Evolutionary conservation across 2,329 filamentous ascomycete genomes (phyloP).

Genomic region (Alternaria ethzedia): DNA sequence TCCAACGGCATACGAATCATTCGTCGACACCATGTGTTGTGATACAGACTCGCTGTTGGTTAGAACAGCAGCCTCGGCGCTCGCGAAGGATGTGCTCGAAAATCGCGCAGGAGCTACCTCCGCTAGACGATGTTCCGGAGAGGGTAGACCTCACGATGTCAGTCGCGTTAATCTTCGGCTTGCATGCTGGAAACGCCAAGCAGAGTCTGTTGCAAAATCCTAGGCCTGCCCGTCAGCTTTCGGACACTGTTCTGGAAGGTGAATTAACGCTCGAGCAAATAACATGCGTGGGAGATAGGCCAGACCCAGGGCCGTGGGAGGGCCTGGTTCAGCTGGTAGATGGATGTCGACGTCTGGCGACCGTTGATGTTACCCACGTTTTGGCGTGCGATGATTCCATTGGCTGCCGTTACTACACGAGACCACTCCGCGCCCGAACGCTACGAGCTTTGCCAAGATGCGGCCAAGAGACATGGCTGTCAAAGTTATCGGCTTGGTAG

Average conservation of each 20-base stretch:
- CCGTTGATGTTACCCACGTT: not conserved
- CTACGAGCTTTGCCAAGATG: not conserved
- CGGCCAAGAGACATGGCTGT: not conserved
- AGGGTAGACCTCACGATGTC: not conserved
- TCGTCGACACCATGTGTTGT: not conserved
- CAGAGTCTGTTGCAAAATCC: not conserved
- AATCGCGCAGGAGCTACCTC: not conserved
- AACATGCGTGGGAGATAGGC: not conserved
- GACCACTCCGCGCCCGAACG: not conserved
- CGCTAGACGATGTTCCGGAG: not conserved
- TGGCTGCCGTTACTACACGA: not conserved
- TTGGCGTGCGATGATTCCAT: not conserved
- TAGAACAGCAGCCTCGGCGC: not conserved
- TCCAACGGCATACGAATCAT: not conserved
- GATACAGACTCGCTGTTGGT: not conserved
- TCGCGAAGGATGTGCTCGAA: not conserved
- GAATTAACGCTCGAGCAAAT: not conserved
- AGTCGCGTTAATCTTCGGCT: not conserved
- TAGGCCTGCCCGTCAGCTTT: not conserved
- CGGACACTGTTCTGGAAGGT: constrained; percentile 1
- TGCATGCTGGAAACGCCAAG: not conserved
- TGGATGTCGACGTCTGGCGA: not conserved
- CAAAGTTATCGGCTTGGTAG: constrained; percentile 5
- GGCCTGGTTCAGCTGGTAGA: not conserved
- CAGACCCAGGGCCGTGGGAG: not conserved